A percentile compares a stretch with the other conserved stretches of the same genome.
Evolutionary conservation across 2,329 filamentous ascomycete genomes (phyloP).

Genomic region (Aplosporella prunicola): DNA sequence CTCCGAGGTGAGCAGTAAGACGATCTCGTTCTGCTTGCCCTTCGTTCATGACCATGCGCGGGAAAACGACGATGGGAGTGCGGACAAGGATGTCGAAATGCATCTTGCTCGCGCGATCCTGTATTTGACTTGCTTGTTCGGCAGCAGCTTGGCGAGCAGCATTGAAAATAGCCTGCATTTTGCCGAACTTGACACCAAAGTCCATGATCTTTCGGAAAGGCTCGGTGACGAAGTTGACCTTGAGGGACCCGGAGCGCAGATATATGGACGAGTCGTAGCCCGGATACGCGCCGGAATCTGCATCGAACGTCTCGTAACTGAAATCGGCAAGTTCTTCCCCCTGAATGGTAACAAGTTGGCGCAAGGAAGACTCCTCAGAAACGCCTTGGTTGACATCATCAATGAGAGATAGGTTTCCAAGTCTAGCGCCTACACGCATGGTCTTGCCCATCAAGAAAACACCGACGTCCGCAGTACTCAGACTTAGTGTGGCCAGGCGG

Average conservation of each 20-base stretch:
- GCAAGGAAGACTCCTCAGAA: constrained; percentile 66
- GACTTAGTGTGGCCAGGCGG: constrained; percentile 79
- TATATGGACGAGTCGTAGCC: constrained; percentile 91
- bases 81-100: constrained; percentile 90
- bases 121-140: constrained; percentile 85
- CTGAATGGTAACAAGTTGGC: constrained; percentile 86
- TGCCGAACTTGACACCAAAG: constrained; percentile 96
- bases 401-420: constrained; percentile 80
- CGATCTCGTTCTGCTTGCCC: constrained; percentile 61
- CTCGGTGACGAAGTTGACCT: constrained; percentile 93
- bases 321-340: constrained; percentile 95
- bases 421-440: constrained; percentile 76
- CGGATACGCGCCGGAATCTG: constrained; percentile 66
- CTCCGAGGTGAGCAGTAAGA: constrained; percentile 86
- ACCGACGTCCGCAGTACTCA: constrained; percentile 85
- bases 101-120: constrained; percentile 80
- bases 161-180: constrained; percentile 99
- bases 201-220: constrained; percentile 97
- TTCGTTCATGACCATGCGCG: constrained; percentile 62
- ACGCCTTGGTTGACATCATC: constrained; percentile 93
- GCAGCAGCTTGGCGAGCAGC: constrained; percentile 90
- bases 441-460: constrained; percentile 78
- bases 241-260: constrained; percentile 86
- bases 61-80: constrained; percentile 94
- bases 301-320: constrained; percentile 90